Evolutionary conservation across 148 eudicot genomes (phyloP), one percentile per base, ranked within the genome.

Genomic region (Polygonum maritimum): DNA sequence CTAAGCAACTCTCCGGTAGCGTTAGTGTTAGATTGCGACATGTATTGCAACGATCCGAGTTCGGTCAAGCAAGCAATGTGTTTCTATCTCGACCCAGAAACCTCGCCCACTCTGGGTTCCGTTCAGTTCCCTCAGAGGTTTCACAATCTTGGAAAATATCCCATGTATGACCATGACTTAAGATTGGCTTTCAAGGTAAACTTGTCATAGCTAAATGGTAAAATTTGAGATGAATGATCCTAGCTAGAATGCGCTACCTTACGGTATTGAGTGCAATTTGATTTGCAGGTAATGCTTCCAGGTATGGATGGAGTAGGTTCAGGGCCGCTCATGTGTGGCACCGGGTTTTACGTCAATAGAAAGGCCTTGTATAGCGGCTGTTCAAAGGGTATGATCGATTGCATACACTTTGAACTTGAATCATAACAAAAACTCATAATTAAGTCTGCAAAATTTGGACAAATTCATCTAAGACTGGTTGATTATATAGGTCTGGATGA

Each of bases 321-420:
- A 2, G 98, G 98, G 33, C 88, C 93, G 0, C 0, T 78, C 2
- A 31, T 90, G 16, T 73, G 82, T 36, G 98, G 98, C 1, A 89
- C 95, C 7, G 79, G 88, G 75, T 84, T 82, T 47, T 90, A 82
- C 83, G 79, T 92, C 39, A 92, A 81, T 54, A 92, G 91, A 77
- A 76, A 83, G 39, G 83, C 95, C 7, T 77, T 92, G 7, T 88
- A 82, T 80, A 86, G 82, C 21, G 19, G 57, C 33, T 78, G 36
- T 49, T 7, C 55, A 26, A 51, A 35, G 18, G 76, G 85, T 80
- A 26, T 0, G 79, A 75, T 74, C 2, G 2, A 75, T 74, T 12
- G 2, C 10, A 69, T 26, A 26, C 1, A 15, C 4, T 69, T 36
- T 18, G 18, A 12, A 4, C 36, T 26, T 26, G 31, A 26, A 26